Evolutionary conservation across 129 eudicot species (phyloP).

Genomic region (carrot (Daucus carota)): DNA sequence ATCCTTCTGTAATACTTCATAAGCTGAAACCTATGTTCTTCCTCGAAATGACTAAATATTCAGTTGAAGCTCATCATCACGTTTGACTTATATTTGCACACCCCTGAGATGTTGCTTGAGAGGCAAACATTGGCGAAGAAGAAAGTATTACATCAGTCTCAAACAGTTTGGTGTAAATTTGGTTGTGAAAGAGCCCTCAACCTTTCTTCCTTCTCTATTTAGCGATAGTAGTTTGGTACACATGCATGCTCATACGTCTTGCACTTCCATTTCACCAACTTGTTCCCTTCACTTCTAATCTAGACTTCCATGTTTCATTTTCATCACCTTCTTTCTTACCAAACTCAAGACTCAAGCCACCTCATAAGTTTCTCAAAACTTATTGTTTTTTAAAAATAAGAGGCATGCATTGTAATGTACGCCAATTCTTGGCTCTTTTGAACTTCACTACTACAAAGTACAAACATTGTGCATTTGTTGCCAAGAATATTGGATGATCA

Average conservation of each 20-base stretch:
- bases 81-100: neutral
- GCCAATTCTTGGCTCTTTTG: neutral
- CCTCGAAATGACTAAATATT: no score
- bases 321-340: slow-evolving; percentile 28
- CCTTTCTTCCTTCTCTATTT: slow-evolving; percentile 18
- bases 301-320: slow-evolving; percentile 35
- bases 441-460: neutral
- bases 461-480: neutral
- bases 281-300: slow-evolving; percentile 51
- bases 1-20: no score
- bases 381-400: neutral
- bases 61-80: neutral
- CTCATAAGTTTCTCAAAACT: neutral
- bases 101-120: neutral
- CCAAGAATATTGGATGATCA: neutral
- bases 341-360: slow-evolving; percentile 25
- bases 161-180: slow-evolving; percentile 9
- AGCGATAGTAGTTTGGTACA: slow-evolving; percentile 39
- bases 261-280: slow-evolving; percentile 35
- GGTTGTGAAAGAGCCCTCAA: slow-evolving; percentile 11
- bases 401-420: slow-evolving; percentile 1
- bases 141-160: neutral
- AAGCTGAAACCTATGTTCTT: no score
- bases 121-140: neutral
- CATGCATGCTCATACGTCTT: neutral